Percentiles rank a stretch among this genome's conserved stretches.
Conservation (phyloP, 192 early-diverging fungal genomes). For the Rhizophagus prolifer region DNA sequence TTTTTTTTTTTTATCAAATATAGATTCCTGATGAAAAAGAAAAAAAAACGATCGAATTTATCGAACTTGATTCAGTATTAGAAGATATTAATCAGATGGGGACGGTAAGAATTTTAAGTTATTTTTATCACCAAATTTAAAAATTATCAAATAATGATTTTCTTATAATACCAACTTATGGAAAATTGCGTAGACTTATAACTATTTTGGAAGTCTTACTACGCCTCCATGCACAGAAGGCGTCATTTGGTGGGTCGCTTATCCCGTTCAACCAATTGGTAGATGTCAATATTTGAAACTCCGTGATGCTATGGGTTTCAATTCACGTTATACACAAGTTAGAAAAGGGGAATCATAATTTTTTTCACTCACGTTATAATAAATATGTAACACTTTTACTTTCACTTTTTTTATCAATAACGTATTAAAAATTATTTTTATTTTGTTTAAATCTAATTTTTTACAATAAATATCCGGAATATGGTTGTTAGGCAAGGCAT, state of each 20-base stretch:
- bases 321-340: slow-evolving; percentile 40
- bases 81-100: not conserved
- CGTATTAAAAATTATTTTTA: too few species aligned
- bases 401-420: too few species aligned
- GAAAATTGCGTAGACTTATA: slow-evolving; percentile 24
- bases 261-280: slow-evolving; percentile 34
- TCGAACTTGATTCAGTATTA: not conserved
- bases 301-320: slow-evolving; percentile 42
- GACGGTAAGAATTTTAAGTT: not conserved
- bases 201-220: slow-evolving; percentile 58
- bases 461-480: too few species aligned
- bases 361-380: too few species aligned
- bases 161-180: not conserved
- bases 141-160: not conserved
- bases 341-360: slow-evolving; percentile 18
- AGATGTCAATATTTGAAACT: slow-evolving; percentile 37
- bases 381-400: too few species aligned
- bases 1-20: not conserved
- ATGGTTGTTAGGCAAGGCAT: too few species aligned
- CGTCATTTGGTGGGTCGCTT: slow-evolving; percentile 52
- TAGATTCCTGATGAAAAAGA: not conserved
- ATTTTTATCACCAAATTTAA: not conserved
- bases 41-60: not conserved
- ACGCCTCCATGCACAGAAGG: slow-evolving; percentile 67
- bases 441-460: too few species aligned